Conservation (phyloP, 2,329 filamentous ascomycete genomes). For the Apiospora pterosperma region DNA sequence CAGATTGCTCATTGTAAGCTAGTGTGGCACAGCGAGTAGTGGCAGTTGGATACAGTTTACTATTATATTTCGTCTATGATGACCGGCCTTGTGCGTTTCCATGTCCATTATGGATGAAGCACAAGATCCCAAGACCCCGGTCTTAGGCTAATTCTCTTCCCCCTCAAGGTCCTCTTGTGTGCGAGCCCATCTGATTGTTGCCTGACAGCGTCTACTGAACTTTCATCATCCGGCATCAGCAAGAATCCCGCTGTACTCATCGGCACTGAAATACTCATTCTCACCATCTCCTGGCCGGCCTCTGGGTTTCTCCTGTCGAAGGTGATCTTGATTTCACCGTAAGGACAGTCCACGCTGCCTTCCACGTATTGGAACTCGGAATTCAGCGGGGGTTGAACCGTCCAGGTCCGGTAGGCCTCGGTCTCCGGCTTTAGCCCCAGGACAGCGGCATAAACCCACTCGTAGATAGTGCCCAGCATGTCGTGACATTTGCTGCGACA, state of each 20-base stretch:
- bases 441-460: conserved; percentile 42
- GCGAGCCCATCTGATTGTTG: background rate
- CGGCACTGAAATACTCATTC: background rate
- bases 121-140: background rate
- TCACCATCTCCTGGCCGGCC: background rate
- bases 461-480: conserved; percentile 45
- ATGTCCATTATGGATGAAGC: background rate
- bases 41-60: no score
- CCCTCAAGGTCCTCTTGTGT: background rate
- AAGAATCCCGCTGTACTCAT: background rate
- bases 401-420: conserved; percentile 37
- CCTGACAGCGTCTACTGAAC: background rate
- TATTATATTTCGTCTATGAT: no score
- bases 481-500: conserved; percentile 43
- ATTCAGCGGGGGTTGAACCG: conserved; percentile 33
- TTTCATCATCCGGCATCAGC: background rate
- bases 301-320: conserved; percentile 14
- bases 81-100: no score
- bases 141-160: background rate
- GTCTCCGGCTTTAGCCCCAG: conserved; percentile 33
- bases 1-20: no score
- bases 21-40: no score
- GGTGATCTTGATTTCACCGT: conserved; percentile 27
- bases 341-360: conserved; percentile 35
- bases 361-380: conserved; percentile 36